Evolutionary conservation across 2,329 filamentous ascomycete genomes (phyloP), one percentile per base, ranked within the genome.

Genomic region (Pseudogymnoascus sp.): DNA sequence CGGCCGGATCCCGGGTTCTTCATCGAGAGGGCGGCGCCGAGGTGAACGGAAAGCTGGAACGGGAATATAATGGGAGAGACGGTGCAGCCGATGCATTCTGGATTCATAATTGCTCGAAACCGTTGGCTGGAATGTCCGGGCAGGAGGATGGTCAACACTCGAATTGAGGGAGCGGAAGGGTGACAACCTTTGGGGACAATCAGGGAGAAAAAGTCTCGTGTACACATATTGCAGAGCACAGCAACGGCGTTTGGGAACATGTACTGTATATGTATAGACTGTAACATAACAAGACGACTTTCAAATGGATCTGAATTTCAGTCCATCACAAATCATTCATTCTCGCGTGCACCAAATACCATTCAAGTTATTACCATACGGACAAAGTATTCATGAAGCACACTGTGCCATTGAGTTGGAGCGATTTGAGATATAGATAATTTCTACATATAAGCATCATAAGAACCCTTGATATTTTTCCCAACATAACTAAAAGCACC

Each of bases 1-100:
- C 82, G 81, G 72, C 88, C 88, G 17, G 86, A 89, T 70, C 79
- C 80, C 4, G 88, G 88, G 2, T 91, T 86, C 67, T 89, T 84
- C 68, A 72, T 90, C 65, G 88, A 91, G 77, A 83, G 75, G 13
- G 63, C 67, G 17, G 65, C 65, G 31, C 66, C 66, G 35, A 65
- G 70, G 62, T 55, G 48, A 55, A 55, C 33, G 29, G 48, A 29
- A 15, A 29, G 10, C 17, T 33, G 48, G 5, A 35, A 13, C 9
- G 48, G 48, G 13, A 21, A 55, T 55, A 55, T 35, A 55, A 55
- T 35, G 29, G 29, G 48, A 55, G 15, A 10, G n/a, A 17, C 29
- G 29, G n/a, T 35, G 8, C n/a, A 55, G 5, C 21, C 29, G 48
- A 15, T 35, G n/a, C n/a, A 55, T 1, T 21, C 48, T 33, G n/a